Evolutionary conservation across 306 rosid genomes (phyloP), one percentile per base, ranked within the genome.

Genomic region (Sindora glabra): DNA sequence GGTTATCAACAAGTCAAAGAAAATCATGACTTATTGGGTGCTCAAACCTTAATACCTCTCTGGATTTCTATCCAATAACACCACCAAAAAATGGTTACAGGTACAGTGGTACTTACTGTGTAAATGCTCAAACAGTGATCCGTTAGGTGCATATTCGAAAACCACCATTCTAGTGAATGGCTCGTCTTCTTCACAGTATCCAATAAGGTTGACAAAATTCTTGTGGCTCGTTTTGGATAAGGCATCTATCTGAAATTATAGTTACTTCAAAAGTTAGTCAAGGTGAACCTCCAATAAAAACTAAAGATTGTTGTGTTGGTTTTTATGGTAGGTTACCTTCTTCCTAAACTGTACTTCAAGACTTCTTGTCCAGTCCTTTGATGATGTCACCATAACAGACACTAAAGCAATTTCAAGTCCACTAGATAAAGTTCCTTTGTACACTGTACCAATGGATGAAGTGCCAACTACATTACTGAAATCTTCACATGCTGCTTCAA

Each of bases 371-470:
- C 99, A 92, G 62, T 79, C 76, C 64, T 73, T 79, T 46, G 76
- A 71, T 13, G 84, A 77, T 34, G 83, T 71, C 50, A 16, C 74
- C 1, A 82, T 23, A 54, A 89, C 74, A 71, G 84, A 74, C 23
- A 85, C 88, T 24, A 92, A 95, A 5, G 96, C 94, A 68, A 92
- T 92, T 80, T 92, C 99, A 0, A 92, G 95, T 53, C 99, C 99
- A 29, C 73, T 89, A 33, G 99, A 92, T 69, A 92, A 77, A 49
- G 99, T 92, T 76, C 99, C 99, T 80, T 92, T 92, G 77, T 83
- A 89, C 67, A 86, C 77, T 33, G 88, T 83, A 29, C 95, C 95
- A 27, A 81, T 66, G n/a, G 94, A 71, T 59, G 90, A 83, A 66
- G 81, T 68, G 36, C 94, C 90, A 44, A 92, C 73, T n/a, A 92